Conservation (phyloP, 31 red algal species). For the Porphyra umbilicalis region DNA sequence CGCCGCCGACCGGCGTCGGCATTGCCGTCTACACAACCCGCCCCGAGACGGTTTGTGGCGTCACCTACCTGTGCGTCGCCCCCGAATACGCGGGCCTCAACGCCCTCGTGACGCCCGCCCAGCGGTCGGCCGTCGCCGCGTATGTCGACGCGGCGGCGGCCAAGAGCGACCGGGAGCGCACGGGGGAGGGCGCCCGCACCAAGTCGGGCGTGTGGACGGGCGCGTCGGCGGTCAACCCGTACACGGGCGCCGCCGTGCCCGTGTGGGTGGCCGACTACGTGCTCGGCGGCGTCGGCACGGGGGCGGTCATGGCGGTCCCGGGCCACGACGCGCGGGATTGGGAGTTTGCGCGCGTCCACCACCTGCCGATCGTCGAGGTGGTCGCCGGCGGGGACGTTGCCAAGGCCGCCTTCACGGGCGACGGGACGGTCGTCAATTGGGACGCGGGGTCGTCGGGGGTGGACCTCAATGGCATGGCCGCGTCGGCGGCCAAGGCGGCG, state of each 20-base stretch:
- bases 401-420: constrained; percentile 41
- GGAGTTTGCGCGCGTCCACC: constrained; percentile 75
- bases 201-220: constrained; percentile 97
- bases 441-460: constrained; percentile 25
- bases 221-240: constrained; percentile 66
- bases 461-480: constrained; percentile 52
- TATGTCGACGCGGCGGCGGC: constrained; percentile 55
- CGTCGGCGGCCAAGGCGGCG: constrained; percentile 39
- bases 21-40: constrained; percentile 90
- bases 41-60: constrained; percentile 91
- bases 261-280: constrained; percentile 98
- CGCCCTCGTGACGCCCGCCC: constrained; percentile 31
- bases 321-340: constrained; percentile 85
- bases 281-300: constrained; percentile 85
- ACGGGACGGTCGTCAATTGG: constrained; percentile 71
- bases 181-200: constrained; percentile 42
- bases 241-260: constrained; percentile 71
- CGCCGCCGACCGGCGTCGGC: constrained; percentile 1
- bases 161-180: constrained; percentile 75
- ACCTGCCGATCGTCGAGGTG: constrained; percentile 60
- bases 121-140: constrained; percentile 34
- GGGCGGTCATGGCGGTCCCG: constrained; percentile 98
- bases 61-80: constrained; percentile 80
- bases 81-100: constrained; percentile 69
- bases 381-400: constrained; percentile 43